Evolutionary conservation across 1,139 yeast species (phyloP).

Genomic region (Suhomyces panamericanus): DNA sequence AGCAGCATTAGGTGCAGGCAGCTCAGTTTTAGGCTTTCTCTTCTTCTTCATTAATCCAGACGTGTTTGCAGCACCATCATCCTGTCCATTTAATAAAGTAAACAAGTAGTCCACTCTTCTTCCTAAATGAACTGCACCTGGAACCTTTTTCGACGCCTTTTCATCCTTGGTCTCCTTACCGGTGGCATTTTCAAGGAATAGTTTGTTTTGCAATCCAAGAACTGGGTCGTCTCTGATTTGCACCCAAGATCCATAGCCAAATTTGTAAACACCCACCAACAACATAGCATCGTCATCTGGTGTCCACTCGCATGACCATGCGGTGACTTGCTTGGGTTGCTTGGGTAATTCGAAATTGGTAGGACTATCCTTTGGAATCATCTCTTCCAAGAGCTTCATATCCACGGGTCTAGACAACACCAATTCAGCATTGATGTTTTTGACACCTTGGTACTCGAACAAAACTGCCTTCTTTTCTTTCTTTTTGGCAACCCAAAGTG

Average conservation of each 20-base stretch:
- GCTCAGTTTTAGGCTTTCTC: constrained; percentile 21
- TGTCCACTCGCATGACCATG: constrained; percentile 91
- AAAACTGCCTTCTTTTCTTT: constrained; percentile 84
- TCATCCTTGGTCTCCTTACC: constrained; percentile 15
- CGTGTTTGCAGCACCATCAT: constrained; percentile 23
- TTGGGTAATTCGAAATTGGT: constrained; percentile 56
- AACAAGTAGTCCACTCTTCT: constrained; percentile 89
- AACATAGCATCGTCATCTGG: constrained; percentile 82
- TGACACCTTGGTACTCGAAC: constrained; percentile 87
- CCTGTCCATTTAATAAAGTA: constrained; percentile 60
- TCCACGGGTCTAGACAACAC: constrained; percentile 81
- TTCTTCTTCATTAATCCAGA: constrained; percentile 10
- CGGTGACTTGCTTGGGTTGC: constrained; percentile 77
- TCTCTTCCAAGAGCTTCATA: constrained; percentile 60
- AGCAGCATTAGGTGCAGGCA: constrained; percentile 17
- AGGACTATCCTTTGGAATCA: constrained; percentile 61
- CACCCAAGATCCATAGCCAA: constrained; percentile 96
- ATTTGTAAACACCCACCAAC: constrained; percentile 81
- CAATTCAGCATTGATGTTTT: constrained; percentile 88
- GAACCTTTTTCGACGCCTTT: constrained; percentile 59
- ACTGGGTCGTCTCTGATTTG: constrained; percentile 95
- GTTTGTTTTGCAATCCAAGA: constrained; percentile 79
- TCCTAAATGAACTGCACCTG: constrained; percentile 92
- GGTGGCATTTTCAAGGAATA: constrained; percentile 55
- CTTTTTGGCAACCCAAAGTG: constrained; percentile 58